A percentile compares a stretch with the other conserved stretches of the same genome.
Conservation (phyloP, 306 rosid species). For the Sechiopsis laciniata region DNA sequence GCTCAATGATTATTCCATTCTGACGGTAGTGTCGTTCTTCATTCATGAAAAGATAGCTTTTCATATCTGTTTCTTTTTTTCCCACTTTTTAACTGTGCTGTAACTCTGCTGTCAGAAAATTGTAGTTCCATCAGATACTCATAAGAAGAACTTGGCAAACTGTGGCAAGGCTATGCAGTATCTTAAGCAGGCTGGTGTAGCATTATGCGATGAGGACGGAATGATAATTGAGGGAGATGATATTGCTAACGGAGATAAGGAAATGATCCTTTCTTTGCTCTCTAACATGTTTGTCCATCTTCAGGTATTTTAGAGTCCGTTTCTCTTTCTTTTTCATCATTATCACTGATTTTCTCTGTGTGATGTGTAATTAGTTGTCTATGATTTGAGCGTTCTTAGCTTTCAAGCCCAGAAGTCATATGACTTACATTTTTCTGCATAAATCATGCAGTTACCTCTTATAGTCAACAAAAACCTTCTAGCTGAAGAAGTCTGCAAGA, state of each 20-base stretch:
- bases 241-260: conserved; percentile 69
- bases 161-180: conserved; percentile 61
- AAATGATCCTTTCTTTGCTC: conserved; percentile 70
- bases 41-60: conserved; percentile 22
- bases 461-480: conserved; percentile 63
- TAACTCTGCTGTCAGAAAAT: conserved; percentile 59
- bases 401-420: not conserved
- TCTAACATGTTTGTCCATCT: conserved; percentile 82
- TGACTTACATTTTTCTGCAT: conserved; percentile 20
- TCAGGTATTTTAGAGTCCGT: conserved; percentile 44
- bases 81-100: conserved; percentile 29
- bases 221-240: conserved; percentile 56
- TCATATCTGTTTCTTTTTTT: conserved; percentile 2
- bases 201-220: conserved; percentile 64
- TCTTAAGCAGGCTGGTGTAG: conserved; percentile 73
- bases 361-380: conserved; percentile 2
- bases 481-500: conserved; percentile 61
- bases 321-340: conserved; percentile 14
- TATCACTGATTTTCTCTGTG: conserved; percentile 10
- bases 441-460: conserved; percentile 72
- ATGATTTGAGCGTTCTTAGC: conserved; percentile 1
- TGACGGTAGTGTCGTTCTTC: conserved; percentile 44
- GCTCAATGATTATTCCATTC: conserved; percentile 64
- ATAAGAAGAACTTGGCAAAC: conserved; percentile 67
- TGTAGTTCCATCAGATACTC: conserved; percentile 66